phyloP scores from a whole-genome alignment of 2,329 filamentous ascomycete genomes.

The Ophiognomonia clavigignenti-juglandacearum region DNA sequence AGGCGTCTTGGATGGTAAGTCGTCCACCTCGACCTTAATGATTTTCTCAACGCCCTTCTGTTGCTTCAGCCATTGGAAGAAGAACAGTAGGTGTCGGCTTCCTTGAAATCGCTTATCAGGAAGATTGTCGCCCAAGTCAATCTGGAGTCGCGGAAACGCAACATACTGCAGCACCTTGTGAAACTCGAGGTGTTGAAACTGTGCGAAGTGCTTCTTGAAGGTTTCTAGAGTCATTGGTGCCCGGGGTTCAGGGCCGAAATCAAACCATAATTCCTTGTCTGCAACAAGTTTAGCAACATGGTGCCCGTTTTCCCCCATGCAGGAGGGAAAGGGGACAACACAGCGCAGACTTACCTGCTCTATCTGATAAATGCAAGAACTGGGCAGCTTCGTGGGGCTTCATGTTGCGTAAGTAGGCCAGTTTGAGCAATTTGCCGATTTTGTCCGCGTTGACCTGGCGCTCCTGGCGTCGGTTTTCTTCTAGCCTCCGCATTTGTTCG shows the following conservation, averaged over 20 bases:
- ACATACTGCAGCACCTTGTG: background rate
- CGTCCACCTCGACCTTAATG: slow-evolving; percentile 26
- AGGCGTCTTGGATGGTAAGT: slow-evolving; percentile 14
- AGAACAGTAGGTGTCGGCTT: background rate
- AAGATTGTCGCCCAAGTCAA: background rate
- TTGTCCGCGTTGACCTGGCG: background rate
- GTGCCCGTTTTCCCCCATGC: too few species aligned
- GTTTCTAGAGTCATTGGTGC: background rate
- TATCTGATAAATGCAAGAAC: background rate
- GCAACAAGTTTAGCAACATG: background rate
- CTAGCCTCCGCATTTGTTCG: too few species aligned
- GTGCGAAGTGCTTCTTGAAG: background rate
- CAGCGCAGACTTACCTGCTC: too few species aligned
- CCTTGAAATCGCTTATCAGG: background rate
- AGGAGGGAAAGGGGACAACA: too few species aligned
- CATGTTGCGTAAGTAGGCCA: background rate
- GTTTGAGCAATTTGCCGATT: background rate
- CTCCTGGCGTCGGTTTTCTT: background rate
- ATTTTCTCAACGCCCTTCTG: slow-evolving; percentile 23
- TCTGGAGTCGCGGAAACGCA: background rate
- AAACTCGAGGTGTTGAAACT: background rate
- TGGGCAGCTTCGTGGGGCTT: background rate
- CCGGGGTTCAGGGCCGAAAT: background rate
- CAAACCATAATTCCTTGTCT: background rate
- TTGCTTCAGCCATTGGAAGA: slow-evolving; percentile 25